A percentile compares a stretch with the other conserved stretches of the same genome.
Conservation (phyloP, 192 early-diverging fungal species). For the Entophlyctis luteolus region DNA sequence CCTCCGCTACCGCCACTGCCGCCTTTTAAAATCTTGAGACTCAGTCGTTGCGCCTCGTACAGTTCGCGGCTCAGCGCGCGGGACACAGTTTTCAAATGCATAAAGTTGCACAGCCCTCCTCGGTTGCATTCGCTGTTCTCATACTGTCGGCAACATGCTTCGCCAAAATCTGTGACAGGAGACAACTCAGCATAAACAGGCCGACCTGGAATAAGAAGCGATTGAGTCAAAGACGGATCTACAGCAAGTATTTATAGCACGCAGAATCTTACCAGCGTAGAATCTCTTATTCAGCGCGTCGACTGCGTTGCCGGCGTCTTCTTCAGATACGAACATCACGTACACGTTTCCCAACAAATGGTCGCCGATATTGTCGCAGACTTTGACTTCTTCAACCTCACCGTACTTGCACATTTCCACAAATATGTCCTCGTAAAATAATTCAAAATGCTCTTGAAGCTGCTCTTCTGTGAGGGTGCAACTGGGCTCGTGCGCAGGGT, state of each 20-base stretch:
- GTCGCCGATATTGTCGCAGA: slow-evolving; percentile 98
- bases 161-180: slow-evolving; percentile 94
- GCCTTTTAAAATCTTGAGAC: slow-evolving; percentile 23
- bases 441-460: slow-evolving; percentile 87
- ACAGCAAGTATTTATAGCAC: no score
- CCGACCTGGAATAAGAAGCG: slow-evolving; percentile 44
- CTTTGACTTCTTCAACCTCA: slow-evolving; percentile 90
- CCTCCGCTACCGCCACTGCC: not conserved
- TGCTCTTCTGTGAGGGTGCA: slow-evolving; percentile 63
- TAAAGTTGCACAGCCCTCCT: slow-evolving; percentile 98
- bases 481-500: slow-evolving; percentile 66
- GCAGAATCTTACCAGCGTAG: slow-evolving; percentile 64
- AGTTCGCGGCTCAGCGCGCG: slow-evolving; percentile 74
- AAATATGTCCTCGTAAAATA: slow-evolving; percentile 96
- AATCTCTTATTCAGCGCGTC: slow-evolving; percentile 90
- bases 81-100: slow-evolving; percentile 92
- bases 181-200: slow-evolving; percentile 95
- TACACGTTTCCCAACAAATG: slow-evolving; percentile 97
- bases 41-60: slow-evolving; percentile 67
- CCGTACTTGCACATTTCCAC: slow-evolving; percentile 94
- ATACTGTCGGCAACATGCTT: slow-evolving; percentile 97
- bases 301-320: slow-evolving; percentile 88
- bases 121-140: slow-evolving; percentile 91
- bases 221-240: not conserved
- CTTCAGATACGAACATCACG: slow-evolving; percentile 82